A percentile compares a stretch with the other conserved stretches of the same genome.
phyloP scores from a whole-genome alignment of 2,329 filamentous ascomycete species.

The Stenocarpella maydis region DNA sequence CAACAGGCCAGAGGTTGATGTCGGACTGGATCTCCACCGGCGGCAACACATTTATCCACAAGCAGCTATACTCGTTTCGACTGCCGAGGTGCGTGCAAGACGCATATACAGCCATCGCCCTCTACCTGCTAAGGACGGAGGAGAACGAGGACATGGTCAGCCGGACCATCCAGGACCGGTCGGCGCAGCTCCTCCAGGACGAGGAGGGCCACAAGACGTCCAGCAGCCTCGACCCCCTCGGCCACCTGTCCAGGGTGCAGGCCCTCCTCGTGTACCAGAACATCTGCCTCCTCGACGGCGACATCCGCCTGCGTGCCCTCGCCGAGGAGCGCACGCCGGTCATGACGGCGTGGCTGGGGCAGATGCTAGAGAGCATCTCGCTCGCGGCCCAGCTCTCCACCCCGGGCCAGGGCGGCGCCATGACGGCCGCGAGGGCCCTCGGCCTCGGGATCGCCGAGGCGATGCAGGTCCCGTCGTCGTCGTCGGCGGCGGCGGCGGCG shows the following conservation, averaged over 20 bases:
- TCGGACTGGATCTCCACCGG: slow-evolving; percentile 40
- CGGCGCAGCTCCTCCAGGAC: slow-evolving; percentile 12
- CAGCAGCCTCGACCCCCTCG: slow-evolving; percentile 25
- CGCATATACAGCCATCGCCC: slow-evolving; percentile 5
- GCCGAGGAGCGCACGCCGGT: slow-evolving; percentile 3
- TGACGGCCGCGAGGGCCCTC: neutral
- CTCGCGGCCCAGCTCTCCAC: slow-evolving; percentile 26
- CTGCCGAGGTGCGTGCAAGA: slow-evolving; percentile 36
- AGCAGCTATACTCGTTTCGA: slow-evolving; percentile 37
- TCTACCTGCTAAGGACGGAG: slow-evolving; percentile 1
- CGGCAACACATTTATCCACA: slow-evolving; percentile 42
- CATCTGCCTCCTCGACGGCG: slow-evolving; percentile 30
- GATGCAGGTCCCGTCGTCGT: neutral
- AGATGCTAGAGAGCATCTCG: slow-evolving; percentile 36
- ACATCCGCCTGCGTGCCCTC: slow-evolving; percentile 25
- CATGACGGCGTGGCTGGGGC: slow-evolving; percentile 15
- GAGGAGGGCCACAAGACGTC: slow-evolving; percentile 15
- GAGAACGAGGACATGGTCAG: slow-evolving; percentile 29
- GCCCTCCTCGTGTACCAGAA: slow-evolving; percentile 27
- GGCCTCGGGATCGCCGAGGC: slow-evolving; percentile 18
- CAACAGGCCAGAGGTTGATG: slow-evolving; percentile 36
- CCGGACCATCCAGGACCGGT: slow-evolving; percentile 35
- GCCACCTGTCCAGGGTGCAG: slow-evolving; percentile 23
- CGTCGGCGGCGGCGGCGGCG: neutral
- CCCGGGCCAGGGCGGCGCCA: neutral